Evolutionary conservation across 2,329 filamentous ascomycete genomes (phyloP).

Genomic region (Magnaporthiopsis incrustans): DNA sequence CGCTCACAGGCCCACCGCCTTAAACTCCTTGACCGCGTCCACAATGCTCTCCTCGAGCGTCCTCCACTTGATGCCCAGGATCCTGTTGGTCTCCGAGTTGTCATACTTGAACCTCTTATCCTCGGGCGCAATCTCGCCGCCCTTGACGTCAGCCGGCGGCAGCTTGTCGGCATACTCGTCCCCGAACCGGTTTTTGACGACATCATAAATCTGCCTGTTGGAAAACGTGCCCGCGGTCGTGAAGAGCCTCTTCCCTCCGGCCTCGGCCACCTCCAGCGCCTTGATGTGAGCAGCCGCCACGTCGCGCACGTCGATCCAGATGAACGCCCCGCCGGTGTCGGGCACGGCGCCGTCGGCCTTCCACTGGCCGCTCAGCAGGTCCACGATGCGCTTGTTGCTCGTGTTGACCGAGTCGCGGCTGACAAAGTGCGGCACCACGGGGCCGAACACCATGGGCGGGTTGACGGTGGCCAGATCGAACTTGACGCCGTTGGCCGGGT

Average conservation of each 20-base stretch:
- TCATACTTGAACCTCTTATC: constrained; percentile 44
- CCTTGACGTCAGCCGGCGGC: constrained; percentile 34
- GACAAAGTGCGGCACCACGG: constrained; percentile 39
- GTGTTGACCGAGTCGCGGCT: constrained; percentile 32
- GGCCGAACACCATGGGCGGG: constrained; percentile 48
- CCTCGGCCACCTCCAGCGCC: constrained; percentile 39
- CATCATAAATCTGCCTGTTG: constrained; percentile 35
- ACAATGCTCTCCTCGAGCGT: constrained; percentile 52
- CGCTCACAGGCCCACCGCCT: constrained; percentile 20
- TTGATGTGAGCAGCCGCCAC: constrained; percentile 44
- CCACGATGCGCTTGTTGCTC: constrained; percentile 26
- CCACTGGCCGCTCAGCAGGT: constrained; percentile 42
- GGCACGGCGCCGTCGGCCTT: constrained; percentile 30
- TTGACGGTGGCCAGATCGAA: constrained; percentile 47
- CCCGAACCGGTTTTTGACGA: constrained; percentile 35
- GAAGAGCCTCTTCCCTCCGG: constrained; percentile 43
- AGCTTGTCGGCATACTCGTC: constrained; percentile 40
- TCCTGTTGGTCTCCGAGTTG: constrained; percentile 48
- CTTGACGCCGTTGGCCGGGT: constrained; percentile 26
- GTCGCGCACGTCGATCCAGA: constrained; percentile 51
- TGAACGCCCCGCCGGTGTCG: constrained; percentile 28
- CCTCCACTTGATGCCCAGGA: constrained; percentile 56
- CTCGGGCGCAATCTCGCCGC: constrained; percentile 32
- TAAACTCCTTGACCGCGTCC: constrained; percentile 57
- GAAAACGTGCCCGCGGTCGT: constrained; percentile 37